phyloP scores from a whole-genome alignment of 176 grass and related monocot species.

The Sorghum bicolor region DNA sequence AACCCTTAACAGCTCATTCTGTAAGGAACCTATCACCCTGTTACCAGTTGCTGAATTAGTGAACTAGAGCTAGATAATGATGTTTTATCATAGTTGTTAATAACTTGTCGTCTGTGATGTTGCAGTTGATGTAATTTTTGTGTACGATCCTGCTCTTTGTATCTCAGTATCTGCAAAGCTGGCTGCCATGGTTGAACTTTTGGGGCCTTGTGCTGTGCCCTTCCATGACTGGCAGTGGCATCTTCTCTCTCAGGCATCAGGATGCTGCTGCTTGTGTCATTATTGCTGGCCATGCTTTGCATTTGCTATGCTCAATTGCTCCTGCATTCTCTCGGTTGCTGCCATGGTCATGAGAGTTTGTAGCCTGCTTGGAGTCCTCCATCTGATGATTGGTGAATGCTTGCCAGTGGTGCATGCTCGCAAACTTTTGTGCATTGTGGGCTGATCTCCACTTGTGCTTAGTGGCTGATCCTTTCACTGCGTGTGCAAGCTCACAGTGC shows the following conservation, averaged over 20 bases:
- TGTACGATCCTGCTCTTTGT: background rate
- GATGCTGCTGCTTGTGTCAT: constrained; percentile 12
- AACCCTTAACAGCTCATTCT: constrained; percentile 42
- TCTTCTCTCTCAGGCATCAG: constrained; percentile 3
- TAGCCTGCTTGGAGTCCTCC: constrained; percentile 6
- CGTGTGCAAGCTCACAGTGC: constrained; percentile 25
- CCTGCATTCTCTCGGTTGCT: constrained; percentile 11
- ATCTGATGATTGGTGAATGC: background rate
- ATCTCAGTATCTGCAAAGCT: constrained; percentile 12
- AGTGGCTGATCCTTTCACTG: constrained; percentile 32
- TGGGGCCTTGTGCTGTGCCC: background rate
- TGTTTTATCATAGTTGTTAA: constrained; percentile 30
- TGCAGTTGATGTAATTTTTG: constrained; percentile 31
- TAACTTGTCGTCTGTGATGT: constrained; percentile 5
- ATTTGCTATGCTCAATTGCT: constrained; percentile 26
- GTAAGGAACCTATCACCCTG: constrained; percentile 13
- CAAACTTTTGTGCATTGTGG: constrained; percentile 28
- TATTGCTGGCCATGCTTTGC: constrained; percentile 30
- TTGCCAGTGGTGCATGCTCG: constrained; percentile 23
- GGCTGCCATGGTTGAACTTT: constrained; percentile 1
- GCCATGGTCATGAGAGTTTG: constrained; percentile 16
- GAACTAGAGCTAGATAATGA: constrained; percentile 20
- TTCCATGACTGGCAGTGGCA: constrained; percentile 13
- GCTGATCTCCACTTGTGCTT: constrained; percentile 3
- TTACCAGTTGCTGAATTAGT: constrained; percentile 21